Conservation (phyloP, 257 asterid species). For the Nicotiana attenuata region DNA sequence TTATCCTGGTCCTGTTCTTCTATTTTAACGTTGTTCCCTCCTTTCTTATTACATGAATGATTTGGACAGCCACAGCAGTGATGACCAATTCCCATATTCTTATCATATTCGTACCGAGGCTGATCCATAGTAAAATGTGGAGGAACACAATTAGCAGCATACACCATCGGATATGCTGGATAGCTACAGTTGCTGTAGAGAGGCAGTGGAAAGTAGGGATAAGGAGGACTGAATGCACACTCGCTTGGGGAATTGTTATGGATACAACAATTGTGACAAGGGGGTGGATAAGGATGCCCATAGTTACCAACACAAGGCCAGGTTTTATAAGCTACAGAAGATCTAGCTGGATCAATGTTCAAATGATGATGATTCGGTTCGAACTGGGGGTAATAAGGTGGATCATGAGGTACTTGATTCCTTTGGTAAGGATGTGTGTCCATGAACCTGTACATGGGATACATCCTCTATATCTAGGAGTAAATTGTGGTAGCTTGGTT, state of each 20-base stretch:
- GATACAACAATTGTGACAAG: slow-evolving; percentile 39
- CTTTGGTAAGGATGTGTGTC: slow-evolving; percentile 34
- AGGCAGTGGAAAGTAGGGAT: slow-evolving; percentile 28
- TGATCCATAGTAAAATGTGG: slow-evolving; percentile 23
- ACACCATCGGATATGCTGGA: slow-evolving; percentile 18
- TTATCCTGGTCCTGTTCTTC: slow-evolving; percentile 48
- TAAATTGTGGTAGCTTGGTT: neutral
- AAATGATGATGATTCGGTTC: slow-evolving; percentile 28
- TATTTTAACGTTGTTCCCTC: slow-evolving; percentile 33
- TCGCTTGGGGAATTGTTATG: slow-evolving; percentile 25
- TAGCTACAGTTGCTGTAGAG: slow-evolving; percentile 22
- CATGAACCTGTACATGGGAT: slow-evolving; percentile 27
- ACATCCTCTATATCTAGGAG: slow-evolving; percentile 19
- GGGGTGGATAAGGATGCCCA: slow-evolving; percentile 25
- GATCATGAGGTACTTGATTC: slow-evolving; percentile 33
- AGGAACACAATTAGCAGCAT: slow-evolving; percentile 35
- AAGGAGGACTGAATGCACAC: slow-evolving; percentile 38
- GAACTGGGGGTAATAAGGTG: slow-evolving; percentile 22
- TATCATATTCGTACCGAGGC: slow-evolving; percentile 30
- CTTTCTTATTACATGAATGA: slow-evolving; percentile 26
- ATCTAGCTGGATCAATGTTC: slow-evolving; percentile 22
- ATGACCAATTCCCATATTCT: slow-evolving; percentile 26
- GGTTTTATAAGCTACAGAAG: slow-evolving; percentile 22
- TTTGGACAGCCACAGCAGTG: slow-evolving; percentile 56
- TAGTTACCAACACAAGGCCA: slow-evolving; percentile 45